A percentile compares a stretch with the other conserved stretches of the same genome.
phyloP scores from a whole-genome alignment of 1,284 basidiomycete species.

The Microbotryomycetes sp. region DNA sequence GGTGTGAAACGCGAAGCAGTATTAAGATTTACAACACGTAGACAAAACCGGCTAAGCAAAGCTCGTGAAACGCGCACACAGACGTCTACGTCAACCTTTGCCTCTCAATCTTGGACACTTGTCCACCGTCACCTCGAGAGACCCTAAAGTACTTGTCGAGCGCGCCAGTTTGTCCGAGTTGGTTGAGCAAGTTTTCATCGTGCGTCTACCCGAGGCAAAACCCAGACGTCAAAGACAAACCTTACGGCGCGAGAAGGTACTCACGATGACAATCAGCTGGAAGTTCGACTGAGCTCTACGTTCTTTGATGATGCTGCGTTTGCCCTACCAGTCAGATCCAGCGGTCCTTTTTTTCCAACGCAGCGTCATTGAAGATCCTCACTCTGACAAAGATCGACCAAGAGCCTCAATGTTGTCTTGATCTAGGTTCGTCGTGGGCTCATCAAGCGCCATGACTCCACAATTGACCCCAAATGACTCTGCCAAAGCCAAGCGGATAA shows the following conservation, averaged over 20 bases:
- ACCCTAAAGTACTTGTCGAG: constrained; percentile 66
- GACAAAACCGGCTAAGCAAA: no score
- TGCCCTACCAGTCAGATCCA: neutral
- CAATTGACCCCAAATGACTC: constrained; percentile 97
- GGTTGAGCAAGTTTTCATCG: constrained; percentile 79
- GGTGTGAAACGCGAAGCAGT: no score
- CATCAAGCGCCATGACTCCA: constrained; percentile 93
- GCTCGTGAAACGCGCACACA: no score
- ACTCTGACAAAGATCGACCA: constrained; percentile 86
- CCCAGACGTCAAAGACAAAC: neutral
- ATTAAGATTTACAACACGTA: no score
- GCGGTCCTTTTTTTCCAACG: neutral
- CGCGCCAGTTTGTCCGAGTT: constrained; percentile 74
- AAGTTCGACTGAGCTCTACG: constrained; percentile 82
- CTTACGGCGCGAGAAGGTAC: constrained; percentile 44
- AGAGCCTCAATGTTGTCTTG: constrained; percentile 93
- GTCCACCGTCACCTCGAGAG: constrained; percentile 26
- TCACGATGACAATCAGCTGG: constrained; percentile 84
- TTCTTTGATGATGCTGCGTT: constrained; percentile 76
- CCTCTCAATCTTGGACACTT: constrained; percentile 27
- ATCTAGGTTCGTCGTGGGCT: constrained; percentile 96
- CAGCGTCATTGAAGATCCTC: constrained; percentile 39
- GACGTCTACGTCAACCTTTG: constrained; percentile 19
- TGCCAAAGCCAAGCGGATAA: constrained; percentile 93
- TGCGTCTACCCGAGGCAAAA: constrained; percentile 46